A percentile compares a stretch with the other conserved stretches of the same genome.
phyloP scores from a whole-genome alignment of 257 asterid species.

The Marsdenia floribunda region DNA sequence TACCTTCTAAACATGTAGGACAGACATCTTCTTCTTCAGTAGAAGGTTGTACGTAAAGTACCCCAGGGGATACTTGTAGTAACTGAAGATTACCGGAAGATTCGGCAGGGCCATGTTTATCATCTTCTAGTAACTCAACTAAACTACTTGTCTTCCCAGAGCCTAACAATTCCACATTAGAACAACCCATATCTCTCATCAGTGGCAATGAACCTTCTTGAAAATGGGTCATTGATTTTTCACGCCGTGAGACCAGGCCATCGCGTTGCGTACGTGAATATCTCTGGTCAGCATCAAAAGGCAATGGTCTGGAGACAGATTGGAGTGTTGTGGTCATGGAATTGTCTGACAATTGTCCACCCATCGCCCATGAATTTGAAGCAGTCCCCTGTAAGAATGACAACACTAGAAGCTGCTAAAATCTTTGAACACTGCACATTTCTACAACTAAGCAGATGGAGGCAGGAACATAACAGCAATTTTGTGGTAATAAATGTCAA shows the following conservation, averaged over 20 bases:
- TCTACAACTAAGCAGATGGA: constrained; percentile 37
- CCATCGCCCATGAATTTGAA: constrained; percentile 47
- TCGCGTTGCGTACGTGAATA: constrained; percentile 57
- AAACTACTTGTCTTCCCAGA: constrained; percentile 12
- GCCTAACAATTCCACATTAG: constrained; percentile 6
- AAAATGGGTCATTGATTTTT: constrained; percentile 63
- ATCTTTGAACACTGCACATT: constrained; percentile 55
- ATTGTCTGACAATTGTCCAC: constrained; percentile 52
- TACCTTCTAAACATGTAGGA: constrained; percentile 21
- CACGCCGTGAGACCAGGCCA: constrained; percentile 68
- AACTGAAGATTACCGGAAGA: background rate
- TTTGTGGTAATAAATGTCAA: background rate
- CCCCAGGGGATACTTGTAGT: background rate
- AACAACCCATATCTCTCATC: constrained; percentile 23
- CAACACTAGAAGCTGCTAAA: constrained; percentile 44
- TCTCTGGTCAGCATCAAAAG: constrained; percentile 78
- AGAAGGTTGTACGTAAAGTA: constrained; percentile 15
- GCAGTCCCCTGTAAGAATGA: constrained; percentile 48
- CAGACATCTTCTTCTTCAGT: constrained; percentile 19
- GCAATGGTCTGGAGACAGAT: constrained; percentile 87
- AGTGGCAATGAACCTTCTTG: constrained; percentile 74
- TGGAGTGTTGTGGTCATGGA: constrained; percentile 65
- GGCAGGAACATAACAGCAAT: background rate
- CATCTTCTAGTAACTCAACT: constrained; percentile 1
- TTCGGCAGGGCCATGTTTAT: constrained; percentile 3